Base-by-base conservation (phyloP, 805 yeast genomes). In the Sungouiozyma intestinalis region DNA sequence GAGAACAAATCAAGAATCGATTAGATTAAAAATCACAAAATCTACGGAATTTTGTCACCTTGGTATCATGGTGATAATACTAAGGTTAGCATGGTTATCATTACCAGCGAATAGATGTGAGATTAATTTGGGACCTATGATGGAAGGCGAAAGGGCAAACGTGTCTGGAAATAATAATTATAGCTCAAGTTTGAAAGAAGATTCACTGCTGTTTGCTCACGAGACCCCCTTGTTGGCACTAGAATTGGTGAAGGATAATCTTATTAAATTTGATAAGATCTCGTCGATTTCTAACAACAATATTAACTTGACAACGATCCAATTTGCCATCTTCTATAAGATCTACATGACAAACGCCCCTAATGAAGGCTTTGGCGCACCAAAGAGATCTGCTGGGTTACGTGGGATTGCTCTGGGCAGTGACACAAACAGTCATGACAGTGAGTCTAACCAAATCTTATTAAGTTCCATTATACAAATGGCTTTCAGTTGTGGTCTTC, bases 401-500 rank as follows among this genome's bases (percentile, higher is more conserved):
- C 29, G 29, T 24, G 29, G 29, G 11, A 49, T 34, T 38, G 53
- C 29, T 40, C 45, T 40, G 46, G 48, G 42, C 21, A 39, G 45
- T 36, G 47, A 44, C 36, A 36, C 48, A 27, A 46, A 43, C 33
- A 57, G 60, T 18, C 64, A 60, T 40, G 82, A 75, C 51, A 79
- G 76, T 43, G 80, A 78, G 35, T 76, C 74, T 39, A 69, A 77
- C 2, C 78, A 72, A 50, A 71, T 76, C 6, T 70, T 73, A 41
- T 56, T 72, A 13, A 76, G 80, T 1, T 68, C 76, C 60, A 64
- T 78, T 24, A 60, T 78, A 14, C 85, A 79, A 51, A 77, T 81
- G 81, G 84, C 81, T 0, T 68, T 74, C 41, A 69, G 80, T 33
- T 68, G 80, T 48, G 88, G 87, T 0, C 54, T 81, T 19, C 79